Evolutionary conservation across 148 eudicot species (phyloP), one percentile per base, ranked within the genome.

Genomic region (Vaccinium macrocarpon): DNA sequence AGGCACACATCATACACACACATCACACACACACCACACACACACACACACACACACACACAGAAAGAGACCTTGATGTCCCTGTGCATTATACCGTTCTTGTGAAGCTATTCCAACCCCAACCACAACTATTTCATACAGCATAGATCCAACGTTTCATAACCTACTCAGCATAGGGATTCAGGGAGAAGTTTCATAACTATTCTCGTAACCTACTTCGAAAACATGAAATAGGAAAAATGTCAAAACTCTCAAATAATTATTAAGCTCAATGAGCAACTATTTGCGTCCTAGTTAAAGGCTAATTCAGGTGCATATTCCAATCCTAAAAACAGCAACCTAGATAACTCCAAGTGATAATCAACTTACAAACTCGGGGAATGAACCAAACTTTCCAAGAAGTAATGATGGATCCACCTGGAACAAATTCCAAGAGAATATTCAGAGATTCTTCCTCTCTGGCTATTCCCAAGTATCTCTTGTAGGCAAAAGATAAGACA

Each of bases 351-450:
- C 35, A 7, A 35, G 35, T 32, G 35, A 32, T 32, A 32, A 32
- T 32, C 35, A 32, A 32, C 35, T 32, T 32, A 32, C 35, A 61
- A 23, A 14, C 29, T 46, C 71, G 78, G 98, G 99, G 72, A 97
- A 97, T 38, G 99, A 96, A 85, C 98, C 99, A 76, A 96, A 96
- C 75, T 96, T 96, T 50, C 97, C 97, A 23, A 96, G 84, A 81
- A 96, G 95, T n/a, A 98, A 96, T 18, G 97, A 88, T 96, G 16
- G 98, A 94, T 84, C 99, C 99, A 88, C 99, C 99, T 0, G 98
- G 97, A 66, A 95, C 99, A 85, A 96, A 93, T 86, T 95, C 99
- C 88, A 96, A 86, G 79, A 96, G 89, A 61, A 96, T 96, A 85
- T 96, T 93, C 73, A 96, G 84, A 0, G 98, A 94, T 72, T 92